These are phyloP conservation scores for Aspergillus fischeri DNA, from an alignment of 2,329 filamentous ascomycete genomes.

Conservation along the genomic window DNA sequence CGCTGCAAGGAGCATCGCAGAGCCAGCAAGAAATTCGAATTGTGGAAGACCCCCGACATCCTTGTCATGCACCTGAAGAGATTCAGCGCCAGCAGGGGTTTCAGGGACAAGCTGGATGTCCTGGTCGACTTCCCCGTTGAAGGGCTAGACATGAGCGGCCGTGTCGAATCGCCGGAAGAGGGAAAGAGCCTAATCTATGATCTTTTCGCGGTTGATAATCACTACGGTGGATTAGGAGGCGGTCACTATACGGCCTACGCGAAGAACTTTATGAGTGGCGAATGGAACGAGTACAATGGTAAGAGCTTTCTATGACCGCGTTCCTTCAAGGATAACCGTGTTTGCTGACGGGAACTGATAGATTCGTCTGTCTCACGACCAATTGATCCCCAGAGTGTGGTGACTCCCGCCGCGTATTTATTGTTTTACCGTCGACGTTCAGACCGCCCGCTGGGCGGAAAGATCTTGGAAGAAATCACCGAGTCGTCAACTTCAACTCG, in stretches of 20 bases:
- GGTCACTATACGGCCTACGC: conserved; percentile 95
- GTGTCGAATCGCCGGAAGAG: conserved; percentile 74
- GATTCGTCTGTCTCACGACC: conserved; percentile 69
- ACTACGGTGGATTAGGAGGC: conserved; percentile 87
- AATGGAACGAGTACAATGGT: conserved; percentile 99
- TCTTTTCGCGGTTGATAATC: conserved; percentile 91
- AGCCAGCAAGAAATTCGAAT: conserved; percentile 92
- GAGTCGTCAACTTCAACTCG: conserved; percentile 60
- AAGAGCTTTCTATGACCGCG: conserved; percentile 22
- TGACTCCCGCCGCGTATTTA: conserved; percentile 79
- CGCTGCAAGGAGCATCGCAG: conserved; percentile 90
- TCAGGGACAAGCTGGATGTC: conserved; percentile 87
- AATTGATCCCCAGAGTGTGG: conserved; percentile 57
- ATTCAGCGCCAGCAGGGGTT: conserved; percentile 78
- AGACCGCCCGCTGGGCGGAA: conserved; percentile 70
- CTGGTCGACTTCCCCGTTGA: conserved; percentile 88
- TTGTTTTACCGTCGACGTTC: conserved; percentile 93
- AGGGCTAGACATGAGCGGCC: conserved; percentile 73
- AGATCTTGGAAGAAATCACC: conserved; percentile 67
- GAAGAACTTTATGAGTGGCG: conserved; percentile 81
- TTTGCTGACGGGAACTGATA: conserved; percentile 46
- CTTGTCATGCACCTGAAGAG: conserved; percentile 93
- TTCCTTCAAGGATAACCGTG: background rate
- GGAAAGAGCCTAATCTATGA: conserved; percentile 85
- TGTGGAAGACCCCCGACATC: conserved; percentile 96